These are phyloP conservation scores for Myxozyma sirexii DNA, from an alignment of 805 yeast species.

Conservation along the genomic window DNA sequence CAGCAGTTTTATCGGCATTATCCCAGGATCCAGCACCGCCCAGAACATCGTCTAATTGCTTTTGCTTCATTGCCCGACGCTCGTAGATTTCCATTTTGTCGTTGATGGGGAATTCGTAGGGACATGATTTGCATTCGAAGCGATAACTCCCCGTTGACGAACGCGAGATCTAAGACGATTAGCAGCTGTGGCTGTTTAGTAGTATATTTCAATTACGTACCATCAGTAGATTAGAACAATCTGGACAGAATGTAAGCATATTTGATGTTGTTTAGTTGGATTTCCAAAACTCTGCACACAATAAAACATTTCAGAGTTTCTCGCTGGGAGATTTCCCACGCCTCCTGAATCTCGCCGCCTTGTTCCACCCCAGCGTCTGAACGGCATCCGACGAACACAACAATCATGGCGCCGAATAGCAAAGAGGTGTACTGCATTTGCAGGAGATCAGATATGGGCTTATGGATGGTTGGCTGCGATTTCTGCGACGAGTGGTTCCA, in stretches of 20 bases:
- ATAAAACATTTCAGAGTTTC: too few species aligned
- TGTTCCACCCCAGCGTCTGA: not conserved
- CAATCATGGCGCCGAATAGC: slow-evolving; percentile 1
- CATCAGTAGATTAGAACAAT: slow-evolving; percentile 87
- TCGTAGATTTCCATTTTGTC: slow-evolving; percentile 79
- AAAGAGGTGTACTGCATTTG: slow-evolving; percentile 64
- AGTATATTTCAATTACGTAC: slow-evolving; percentile 41
- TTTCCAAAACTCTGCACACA: too few species aligned
- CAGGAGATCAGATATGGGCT: slow-evolving; percentile 74
- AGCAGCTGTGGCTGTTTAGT: not conserved
- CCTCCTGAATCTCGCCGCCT: not conserved
- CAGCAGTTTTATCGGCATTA: slow-evolving; percentile 89
- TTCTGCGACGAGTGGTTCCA: slow-evolving; percentile 97
- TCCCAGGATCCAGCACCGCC: slow-evolving; percentile 99
- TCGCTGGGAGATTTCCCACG: not conserved
- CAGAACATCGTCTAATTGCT: slow-evolving; percentile 91
- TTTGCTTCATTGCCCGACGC: slow-evolving; percentile 77
- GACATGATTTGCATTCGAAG: slow-evolving; percentile 90
- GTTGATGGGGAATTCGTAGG: slow-evolving; percentile 86
- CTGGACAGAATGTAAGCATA: slow-evolving; percentile 96
- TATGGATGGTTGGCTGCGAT: slow-evolving; percentile 91
- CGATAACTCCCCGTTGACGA: slow-evolving; percentile 59
- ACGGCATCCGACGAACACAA: not conserved
- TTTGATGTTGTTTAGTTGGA: not conserved
- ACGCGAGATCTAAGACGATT: slow-evolving; percentile 50